These are phyloP conservation scores for Syncephalis plumigaleata DNA, from an alignment of 371 early-diverging fungal species.

Conservation along the genomic window DNA sequence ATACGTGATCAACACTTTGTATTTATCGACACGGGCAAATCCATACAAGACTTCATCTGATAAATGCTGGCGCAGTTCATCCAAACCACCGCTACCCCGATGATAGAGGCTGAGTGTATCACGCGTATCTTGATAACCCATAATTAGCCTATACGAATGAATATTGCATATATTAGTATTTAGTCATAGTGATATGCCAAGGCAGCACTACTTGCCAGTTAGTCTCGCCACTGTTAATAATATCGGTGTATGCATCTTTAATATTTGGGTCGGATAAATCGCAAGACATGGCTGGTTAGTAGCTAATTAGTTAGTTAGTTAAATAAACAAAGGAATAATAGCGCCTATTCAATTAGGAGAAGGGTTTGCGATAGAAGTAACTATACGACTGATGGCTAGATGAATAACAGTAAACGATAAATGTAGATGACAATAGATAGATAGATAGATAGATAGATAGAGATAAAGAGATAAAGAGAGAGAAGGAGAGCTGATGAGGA, in stretches of 20 bases:
- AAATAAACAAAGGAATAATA: no score
- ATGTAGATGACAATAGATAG: no score
- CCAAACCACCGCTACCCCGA: conserved; percentile 35
- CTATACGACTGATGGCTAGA: no score
- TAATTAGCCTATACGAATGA: conserved; percentile 27
- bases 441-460: no score
- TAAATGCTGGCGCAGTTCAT: conserved; percentile 34
- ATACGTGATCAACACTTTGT: conserved; percentile 38
- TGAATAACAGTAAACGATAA: no score
- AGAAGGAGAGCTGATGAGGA: no score
- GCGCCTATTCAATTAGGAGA: no score
- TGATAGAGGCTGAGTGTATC: conserved; percentile 44
- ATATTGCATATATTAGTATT: background rate
- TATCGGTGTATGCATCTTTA: conserved; percentile 33
- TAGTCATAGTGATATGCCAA: background rate
- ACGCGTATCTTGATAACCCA: conserved; percentile 48
- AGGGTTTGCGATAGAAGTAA: no score
- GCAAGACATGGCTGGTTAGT: conserved; percentile 36
- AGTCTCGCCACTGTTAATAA: conserved; percentile 19
- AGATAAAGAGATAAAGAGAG: no score
- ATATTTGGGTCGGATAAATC: conserved; percentile 48
- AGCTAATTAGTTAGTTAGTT: background rate
- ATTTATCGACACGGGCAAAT: conserved; percentile 37
- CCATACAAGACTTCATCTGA: conserved; percentile 47
- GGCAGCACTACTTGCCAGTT: background rate